Evolutionary conservation across 2,329 filamentous ascomycete species (phyloP), one percentile per base, ranked within the genome.

Genomic region (Calonectria fujianensis): DNA sequence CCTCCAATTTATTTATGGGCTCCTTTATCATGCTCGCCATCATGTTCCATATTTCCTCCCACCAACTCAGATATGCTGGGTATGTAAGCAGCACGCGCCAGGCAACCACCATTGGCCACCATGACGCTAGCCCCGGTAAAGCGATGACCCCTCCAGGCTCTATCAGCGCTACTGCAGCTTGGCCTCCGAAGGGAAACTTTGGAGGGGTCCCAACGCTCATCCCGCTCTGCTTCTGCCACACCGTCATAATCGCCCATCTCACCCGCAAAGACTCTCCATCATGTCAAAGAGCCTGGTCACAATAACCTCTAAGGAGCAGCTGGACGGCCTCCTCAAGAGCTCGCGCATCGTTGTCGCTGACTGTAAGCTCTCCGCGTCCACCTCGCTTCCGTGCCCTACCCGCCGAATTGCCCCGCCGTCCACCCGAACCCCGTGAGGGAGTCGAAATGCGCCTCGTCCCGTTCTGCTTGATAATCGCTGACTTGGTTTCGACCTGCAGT

Each of bases 311-410:
- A 86, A 87, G 78, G 87, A 88, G 81, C 92, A 96, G 82, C 93
- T 97, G 81, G 90, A 89, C 80, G 86, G 87, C 39, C 86, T 97
- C 75, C 89, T 98, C 75, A 90, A 90, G 75, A 92, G 90, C 70
- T 96, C 94, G 41, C 92, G 91, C 78, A 91, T 98, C 74, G 95
- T 98, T 52, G 93, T 98, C 70, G 93, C 94, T 82, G 95, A 98
- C 87, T 98, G 96, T 98, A 88, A 90, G 95, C 29, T 32, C 64
- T 39, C 37, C n/a, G 63, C 70, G 41, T 59, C 57, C 59, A 54
- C 18, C 64, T 37, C 27, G 57, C 61, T 52, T 52, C 37, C 32
- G 50, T 54, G 37, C 69, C 54, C 52, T 32, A 32, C 29, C 29
- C 69, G 32, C 24, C 31, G 65, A 73, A 59, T 63, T 79, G 74